Evolutionary conservation across 108 stramenopile genomes (phyloP).

Genomic region (Seminavis robusta): DNA sequence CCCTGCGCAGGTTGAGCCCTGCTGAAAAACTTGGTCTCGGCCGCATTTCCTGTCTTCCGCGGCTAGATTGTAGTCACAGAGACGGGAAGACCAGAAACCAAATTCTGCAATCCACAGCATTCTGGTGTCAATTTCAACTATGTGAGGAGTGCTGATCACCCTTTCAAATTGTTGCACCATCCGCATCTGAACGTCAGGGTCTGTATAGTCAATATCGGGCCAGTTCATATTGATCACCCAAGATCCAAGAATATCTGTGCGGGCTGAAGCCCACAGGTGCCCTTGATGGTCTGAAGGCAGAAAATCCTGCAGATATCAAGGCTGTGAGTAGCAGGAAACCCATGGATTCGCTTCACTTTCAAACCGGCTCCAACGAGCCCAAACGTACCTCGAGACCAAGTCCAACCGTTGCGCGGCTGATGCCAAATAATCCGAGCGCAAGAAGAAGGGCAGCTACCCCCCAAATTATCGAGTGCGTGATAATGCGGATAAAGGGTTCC

Average conservation of each 20-base stretch:
- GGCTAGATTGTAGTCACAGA: slow-evolving; percentile 36
- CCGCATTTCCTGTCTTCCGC: slow-evolving; percentile 32
- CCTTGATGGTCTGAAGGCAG: slow-evolving; percentile 28
- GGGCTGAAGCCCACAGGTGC: slow-evolving; percentile 23
- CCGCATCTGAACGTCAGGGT: slow-evolving; percentile 26
- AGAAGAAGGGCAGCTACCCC: slow-evolving; percentile 16
- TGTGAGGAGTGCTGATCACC: slow-evolving; percentile 25
- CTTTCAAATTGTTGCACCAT: slow-evolving; percentile 51
- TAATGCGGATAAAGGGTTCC: background rate
- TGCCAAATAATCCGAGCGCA: slow-evolving; percentile 26
- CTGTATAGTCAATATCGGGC: slow-evolving; percentile 36
- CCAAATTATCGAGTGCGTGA: slow-evolving; percentile 19
- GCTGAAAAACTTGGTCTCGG: slow-evolving; percentile 20
- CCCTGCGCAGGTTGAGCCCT: slow-evolving; percentile 19
- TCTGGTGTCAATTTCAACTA: slow-evolving; percentile 34
- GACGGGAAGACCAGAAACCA: slow-evolving; percentile 25
- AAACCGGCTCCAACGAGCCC: too few relatives aligned
- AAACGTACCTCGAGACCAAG: slow-evolving; percentile 49
- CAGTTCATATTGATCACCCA: slow-evolving; percentile 42
- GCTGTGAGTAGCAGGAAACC: too few relatives aligned
- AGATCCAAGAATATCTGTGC: slow-evolving; percentile 30
- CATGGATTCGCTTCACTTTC: too few relatives aligned
- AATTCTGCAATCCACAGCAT: slow-evolving; percentile 44
- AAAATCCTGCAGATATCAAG: too few relatives aligned
- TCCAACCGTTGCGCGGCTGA: slow-evolving; percentile 25